Conservation (phyloP, 129 eudicot genomes). For the Erigeron canadensis region DNA sequence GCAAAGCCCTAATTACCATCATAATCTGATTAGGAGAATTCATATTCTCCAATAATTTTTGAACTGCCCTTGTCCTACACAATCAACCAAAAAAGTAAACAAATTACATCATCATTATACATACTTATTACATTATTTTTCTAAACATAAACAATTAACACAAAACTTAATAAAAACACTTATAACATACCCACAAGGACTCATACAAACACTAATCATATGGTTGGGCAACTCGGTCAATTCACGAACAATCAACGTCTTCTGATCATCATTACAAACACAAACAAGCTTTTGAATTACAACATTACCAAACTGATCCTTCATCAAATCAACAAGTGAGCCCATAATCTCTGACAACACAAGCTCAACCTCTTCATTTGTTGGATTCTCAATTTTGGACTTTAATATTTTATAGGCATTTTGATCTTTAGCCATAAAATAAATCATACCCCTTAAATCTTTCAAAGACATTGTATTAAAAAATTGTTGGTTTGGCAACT, state of each 20-base stretch:
- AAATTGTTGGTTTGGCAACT: slow-evolving; percentile 15
- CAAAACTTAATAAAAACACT: not conserved
- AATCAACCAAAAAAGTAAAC: slow-evolving; percentile 3
- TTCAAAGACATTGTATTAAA: slow-evolving; percentile 18
- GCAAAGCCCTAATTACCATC: slow-evolving; percentile 44
- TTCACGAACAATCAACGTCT: slow-evolving; percentile 40
- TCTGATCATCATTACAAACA: slow-evolving; percentile 67
- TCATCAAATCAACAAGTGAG: slow-evolving; percentile 48
- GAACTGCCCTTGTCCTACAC: slow-evolving; percentile 50
- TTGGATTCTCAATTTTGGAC: slow-evolving; percentile 38
- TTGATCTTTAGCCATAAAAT: slow-evolving; percentile 47
- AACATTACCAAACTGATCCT: slow-evolving; percentile 49
- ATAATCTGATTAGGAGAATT: slow-evolving; percentile 37
- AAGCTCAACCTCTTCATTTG: slow-evolving; percentile 43
- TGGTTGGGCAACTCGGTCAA: slow-evolving; percentile 37
- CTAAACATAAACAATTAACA: not conserved
- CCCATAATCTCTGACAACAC: slow-evolving; percentile 49
- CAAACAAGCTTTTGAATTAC: slow-evolving; percentile 53
- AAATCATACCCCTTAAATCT: slow-evolving; percentile 46
- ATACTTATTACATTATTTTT: slow-evolving; percentile 6
- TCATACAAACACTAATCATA: slow-evolving; percentile 44
- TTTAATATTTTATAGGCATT: slow-evolving; percentile 39
- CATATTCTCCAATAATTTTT: slow-evolving; percentile 52
- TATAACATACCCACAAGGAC: slow-evolving; percentile 56
- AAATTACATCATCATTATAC: slow-evolving; percentile 6